Evolutionary conservation across 179 eudicot species (phyloP).

Genomic region (Carnegiea gigantea): DNA sequence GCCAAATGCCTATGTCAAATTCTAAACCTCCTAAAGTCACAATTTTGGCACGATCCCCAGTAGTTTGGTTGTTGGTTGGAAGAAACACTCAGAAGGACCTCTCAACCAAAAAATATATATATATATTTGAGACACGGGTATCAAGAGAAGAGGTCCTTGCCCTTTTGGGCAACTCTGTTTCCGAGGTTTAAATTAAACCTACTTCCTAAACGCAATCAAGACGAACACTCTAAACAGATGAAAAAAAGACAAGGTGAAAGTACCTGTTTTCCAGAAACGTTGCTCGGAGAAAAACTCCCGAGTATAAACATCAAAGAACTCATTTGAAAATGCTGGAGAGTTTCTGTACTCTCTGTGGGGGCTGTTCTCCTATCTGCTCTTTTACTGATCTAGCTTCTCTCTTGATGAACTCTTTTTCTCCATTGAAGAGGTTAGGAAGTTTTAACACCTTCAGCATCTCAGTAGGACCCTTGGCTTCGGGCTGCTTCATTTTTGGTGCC

Average conservation of each 20-base stretch:
- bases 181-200: too few relatives aligned
- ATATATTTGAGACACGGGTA: too few relatives aligned
- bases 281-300: not conserved
- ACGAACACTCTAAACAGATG: not conserved
- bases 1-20: too few relatives aligned
- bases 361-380: not conserved
- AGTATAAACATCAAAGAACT: not conserved
- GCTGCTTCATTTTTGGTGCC: not conserved
- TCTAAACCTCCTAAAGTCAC: too few relatives aligned
- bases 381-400: constrained; percentile 20
- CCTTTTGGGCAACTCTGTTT: too few relatives aligned
- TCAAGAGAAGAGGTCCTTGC: too few relatives aligned
- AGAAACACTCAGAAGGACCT: too few relatives aligned
- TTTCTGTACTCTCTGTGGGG: constrained; percentile 11
- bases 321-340: constrained; percentile 32
- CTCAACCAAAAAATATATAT: too few relatives aligned
- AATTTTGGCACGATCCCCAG: too few relatives aligned
- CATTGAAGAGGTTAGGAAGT: not conserved
- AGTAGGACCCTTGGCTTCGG: not conserved
- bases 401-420: constrained; percentile 2
- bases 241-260: not conserved
- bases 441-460: not conserved
- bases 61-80: too few relatives aligned
- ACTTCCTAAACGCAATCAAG: not conserved
- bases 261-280: constrained; percentile 21